These are phyloP conservation scores for Debaryomyces hansenii DNA, from an alignment of 805 yeast species.

Conservation along the genomic window DNA sequence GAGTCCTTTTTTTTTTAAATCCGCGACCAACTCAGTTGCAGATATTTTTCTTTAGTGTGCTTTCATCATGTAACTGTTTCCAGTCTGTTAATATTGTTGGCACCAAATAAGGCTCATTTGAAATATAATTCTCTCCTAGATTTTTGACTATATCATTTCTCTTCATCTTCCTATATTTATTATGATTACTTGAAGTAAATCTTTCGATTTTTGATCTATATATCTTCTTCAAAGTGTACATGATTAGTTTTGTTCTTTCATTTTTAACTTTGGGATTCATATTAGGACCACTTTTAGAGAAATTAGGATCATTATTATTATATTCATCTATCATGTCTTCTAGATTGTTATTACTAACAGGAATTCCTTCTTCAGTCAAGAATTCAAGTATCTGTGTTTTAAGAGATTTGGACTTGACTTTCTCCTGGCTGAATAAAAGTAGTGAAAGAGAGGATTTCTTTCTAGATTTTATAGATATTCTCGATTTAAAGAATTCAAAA, in stretches of 20 bases:
- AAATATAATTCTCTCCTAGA: neutral
- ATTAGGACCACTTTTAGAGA: neutral
- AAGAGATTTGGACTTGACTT: neutral
- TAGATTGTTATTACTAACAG: neutral
- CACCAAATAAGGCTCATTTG: neutral
- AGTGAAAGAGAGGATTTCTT: constrained; percentile 12
- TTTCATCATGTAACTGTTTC: neutral
- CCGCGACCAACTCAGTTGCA: neutral
- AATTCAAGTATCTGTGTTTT: neutral
- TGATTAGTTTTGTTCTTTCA: neutral
- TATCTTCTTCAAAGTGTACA: neutral
- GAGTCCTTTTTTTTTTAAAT: constrained; percentile 39
- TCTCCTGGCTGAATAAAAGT: constrained; percentile 9
- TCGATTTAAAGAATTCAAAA: constrained; percentile 6
- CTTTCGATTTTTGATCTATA: too few relatives aligned
- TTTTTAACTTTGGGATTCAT: neutral
- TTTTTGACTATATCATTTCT: neutral
- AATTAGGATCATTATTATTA: neutral
- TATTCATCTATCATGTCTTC: neutral
- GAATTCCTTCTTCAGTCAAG: neutral
- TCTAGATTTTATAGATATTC: constrained; percentile 14
- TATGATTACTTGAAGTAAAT: too few relatives aligned
- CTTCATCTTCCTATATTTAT: neutral
- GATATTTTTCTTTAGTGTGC: neutral
- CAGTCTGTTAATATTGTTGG: neutral